Percentiles rank a stretch among this genome's conserved stretches.
Evolutionary conservation across 2,329 filamentous ascomycete species (phyloP).

Genomic region (Claviceps sorghi): DNA sequence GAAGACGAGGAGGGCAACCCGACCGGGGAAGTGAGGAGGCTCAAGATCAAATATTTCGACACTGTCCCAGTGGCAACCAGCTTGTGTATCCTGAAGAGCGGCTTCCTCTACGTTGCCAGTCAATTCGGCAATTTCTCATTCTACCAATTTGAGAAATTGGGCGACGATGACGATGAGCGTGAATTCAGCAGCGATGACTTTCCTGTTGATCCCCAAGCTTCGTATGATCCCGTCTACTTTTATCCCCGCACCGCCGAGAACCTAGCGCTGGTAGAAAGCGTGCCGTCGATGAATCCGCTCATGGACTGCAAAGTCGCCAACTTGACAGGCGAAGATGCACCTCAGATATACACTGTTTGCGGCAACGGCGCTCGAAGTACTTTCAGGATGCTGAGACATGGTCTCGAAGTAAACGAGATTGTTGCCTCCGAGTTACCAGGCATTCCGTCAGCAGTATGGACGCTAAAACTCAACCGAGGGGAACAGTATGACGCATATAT

Average conservation of each 20-base stretch:
- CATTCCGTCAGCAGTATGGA: constrained; percentile 88
- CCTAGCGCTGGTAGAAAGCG: constrained; percentile 67
- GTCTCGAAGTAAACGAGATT: constrained; percentile 83
- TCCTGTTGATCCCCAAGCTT: constrained; percentile 55
- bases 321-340: constrained; percentile 78
- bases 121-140: constrained; percentile 90
- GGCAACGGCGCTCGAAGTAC: constrained; percentile 78
- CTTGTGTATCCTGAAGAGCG: constrained; percentile 86
- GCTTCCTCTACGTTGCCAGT: constrained; percentile 82
- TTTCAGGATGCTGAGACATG: constrained; percentile 85
- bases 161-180: constrained; percentile 82
- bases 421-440: constrained; percentile 86
- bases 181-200: constrained; percentile 77
- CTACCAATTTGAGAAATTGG: constrained; percentile 94
- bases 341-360: constrained; percentile 88
- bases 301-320: constrained; percentile 88
- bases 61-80: constrained; percentile 80
- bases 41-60: constrained; percentile 97
- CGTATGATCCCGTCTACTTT: constrained; percentile 73
- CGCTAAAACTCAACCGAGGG: constrained; percentile 66
- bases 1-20: constrained; percentile 65
- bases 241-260: constrained; percentile 67
- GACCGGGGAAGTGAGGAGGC: constrained; percentile 63
- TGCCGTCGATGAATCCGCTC: constrained; percentile 80
- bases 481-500: constrained; percentile 92